A percentile compares a stretch with the other conserved stretches of the same genome.
These are phyloP conservation scores for Phytophthora pistaciae DNA, from an alignment of 352 stramenopile genomes.

Conservation along the genomic window DNA sequence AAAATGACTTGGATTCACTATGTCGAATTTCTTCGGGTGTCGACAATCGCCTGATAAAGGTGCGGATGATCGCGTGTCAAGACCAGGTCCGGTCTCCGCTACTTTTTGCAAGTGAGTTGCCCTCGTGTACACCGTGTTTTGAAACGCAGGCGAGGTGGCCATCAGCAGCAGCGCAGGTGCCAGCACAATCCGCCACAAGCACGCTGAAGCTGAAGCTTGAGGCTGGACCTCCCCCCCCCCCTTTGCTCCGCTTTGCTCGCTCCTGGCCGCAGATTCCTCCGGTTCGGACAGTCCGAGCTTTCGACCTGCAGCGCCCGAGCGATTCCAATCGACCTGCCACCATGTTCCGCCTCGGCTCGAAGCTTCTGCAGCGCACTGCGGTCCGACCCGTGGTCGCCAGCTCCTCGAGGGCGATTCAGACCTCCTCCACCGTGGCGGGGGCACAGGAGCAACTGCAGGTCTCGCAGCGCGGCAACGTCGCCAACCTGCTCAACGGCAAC, in stretches of 20 bases:
- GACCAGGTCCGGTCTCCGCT: neutral
- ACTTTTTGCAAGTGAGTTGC: conserved; percentile 6
- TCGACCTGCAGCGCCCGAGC: conserved; percentile 1
- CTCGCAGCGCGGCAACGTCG: conserved; percentile 62
- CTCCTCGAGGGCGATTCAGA: conserved; percentile 20
- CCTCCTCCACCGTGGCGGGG: conserved; percentile 6
- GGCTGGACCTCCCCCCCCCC: conserved; percentile 3
- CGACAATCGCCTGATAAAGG: neutral
- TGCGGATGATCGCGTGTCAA: conserved; percentile 2
- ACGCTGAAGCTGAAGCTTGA: neutral
- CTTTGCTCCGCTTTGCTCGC: neutral
- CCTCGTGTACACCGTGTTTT: conserved; percentile 20
- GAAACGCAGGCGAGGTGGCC: conserved; percentile 13
- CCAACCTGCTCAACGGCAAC: conserved; percentile 67
- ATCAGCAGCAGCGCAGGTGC: conserved; percentile 9
- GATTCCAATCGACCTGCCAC: neutral
- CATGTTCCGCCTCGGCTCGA: conserved; percentile 26
- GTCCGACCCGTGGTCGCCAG: neutral
- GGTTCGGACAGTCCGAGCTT: conserved; percentile 18
- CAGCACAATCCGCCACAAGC: conserved; percentile 13
- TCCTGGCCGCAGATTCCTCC: conserved; percentile 28
- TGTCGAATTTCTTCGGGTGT: neutral
- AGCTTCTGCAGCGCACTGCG: conserved; percentile 14
- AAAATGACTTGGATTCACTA: conserved; percentile 16
- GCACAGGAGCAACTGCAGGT: conserved; percentile 16